phyloP scores from a whole-genome alignment of 257 asterid species.

The Anisodus tanguticus region DNA sequence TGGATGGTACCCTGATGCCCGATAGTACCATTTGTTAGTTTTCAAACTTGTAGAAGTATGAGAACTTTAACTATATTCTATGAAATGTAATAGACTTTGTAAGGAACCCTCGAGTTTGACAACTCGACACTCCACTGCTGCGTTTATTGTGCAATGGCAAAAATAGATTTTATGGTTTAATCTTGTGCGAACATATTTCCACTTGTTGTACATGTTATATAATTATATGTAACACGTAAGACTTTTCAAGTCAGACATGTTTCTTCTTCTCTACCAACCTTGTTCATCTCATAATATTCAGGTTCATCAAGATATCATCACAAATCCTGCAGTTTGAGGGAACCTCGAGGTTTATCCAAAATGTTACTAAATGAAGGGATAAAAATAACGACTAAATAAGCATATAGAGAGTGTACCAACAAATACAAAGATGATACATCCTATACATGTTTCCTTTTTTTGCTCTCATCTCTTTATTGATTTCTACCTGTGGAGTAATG shows the following conservation, averaged over 20 bases:
- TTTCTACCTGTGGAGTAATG: neutral
- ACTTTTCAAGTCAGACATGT: neutral
- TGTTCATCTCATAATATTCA: neutral
- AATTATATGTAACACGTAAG: neutral
- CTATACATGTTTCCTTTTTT: neutral
- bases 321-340: neutral
- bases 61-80: neutral
- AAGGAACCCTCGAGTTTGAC: neutral
- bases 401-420: neutral
- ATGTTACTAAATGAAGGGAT: neutral
- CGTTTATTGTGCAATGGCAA: neutral
- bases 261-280: neutral
- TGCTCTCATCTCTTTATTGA: neutral
- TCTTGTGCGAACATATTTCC: neutral
- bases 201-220: neutral
- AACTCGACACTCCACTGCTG: neutral
- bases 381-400: neutral
- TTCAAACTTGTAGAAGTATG: neutral
- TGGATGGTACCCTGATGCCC: neutral
- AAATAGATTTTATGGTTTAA: neutral
- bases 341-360: neutral
- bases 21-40: neutral
- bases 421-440: neutral
- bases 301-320: neutral
- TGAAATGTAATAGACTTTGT: neutral